Percentiles rank a stretch among this genome's conserved stretches.
Evolutionary conservation across 108 stramenopile species (phyloP).

Genomic region (Chaetoceros muelleri): DNA sequence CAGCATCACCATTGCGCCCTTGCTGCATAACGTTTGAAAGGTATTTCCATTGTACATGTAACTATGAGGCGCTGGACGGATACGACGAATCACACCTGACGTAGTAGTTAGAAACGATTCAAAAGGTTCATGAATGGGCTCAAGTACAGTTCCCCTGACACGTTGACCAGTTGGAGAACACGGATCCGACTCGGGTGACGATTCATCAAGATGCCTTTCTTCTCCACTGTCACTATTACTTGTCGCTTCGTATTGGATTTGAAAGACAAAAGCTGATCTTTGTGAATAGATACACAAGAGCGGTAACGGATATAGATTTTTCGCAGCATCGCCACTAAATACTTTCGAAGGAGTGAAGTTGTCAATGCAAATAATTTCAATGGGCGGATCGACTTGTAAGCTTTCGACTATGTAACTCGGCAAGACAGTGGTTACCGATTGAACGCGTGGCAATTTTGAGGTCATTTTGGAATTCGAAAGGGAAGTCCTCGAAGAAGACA

Average conservation of each 20-base stretch:
- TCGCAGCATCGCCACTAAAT: background rate
- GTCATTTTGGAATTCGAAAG: too few relatives aligned
- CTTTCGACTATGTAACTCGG: background rate
- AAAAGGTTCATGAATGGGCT: slow-evolving; percentile 44
- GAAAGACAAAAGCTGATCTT: slow-evolving; percentile 45
- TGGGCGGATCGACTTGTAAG: background rate
- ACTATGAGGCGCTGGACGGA: slow-evolving; percentile 48
- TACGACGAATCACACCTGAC: slow-evolving; percentile 32
- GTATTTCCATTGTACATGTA: slow-evolving; percentile 8
- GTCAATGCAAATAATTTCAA: background rate
- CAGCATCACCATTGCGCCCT: slow-evolving; percentile 31
- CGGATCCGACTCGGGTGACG: background rate
- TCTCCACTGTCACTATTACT: slow-evolving; percentile 1
- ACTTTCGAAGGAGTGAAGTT: slow-evolving; percentile 1
- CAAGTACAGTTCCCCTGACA: too few relatives aligned
- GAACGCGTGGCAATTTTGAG: too few relatives aligned
- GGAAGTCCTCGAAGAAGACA: background rate
- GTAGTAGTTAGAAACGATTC: slow-evolving; percentile 28
- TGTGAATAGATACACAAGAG: slow-evolving; percentile 61
- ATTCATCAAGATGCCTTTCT: slow-evolving; percentile 1
- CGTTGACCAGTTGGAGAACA: slow-evolving; percentile 14
- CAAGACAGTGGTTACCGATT: background rate
- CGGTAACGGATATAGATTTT: slow-evolving; percentile 13
- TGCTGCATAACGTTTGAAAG: slow-evolving; percentile 24
- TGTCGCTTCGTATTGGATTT: slow-evolving; percentile 26